Base-by-base conservation (phyloP, 2,329 filamentous ascomycete species). In the Lachnellula cervina region DNA sequence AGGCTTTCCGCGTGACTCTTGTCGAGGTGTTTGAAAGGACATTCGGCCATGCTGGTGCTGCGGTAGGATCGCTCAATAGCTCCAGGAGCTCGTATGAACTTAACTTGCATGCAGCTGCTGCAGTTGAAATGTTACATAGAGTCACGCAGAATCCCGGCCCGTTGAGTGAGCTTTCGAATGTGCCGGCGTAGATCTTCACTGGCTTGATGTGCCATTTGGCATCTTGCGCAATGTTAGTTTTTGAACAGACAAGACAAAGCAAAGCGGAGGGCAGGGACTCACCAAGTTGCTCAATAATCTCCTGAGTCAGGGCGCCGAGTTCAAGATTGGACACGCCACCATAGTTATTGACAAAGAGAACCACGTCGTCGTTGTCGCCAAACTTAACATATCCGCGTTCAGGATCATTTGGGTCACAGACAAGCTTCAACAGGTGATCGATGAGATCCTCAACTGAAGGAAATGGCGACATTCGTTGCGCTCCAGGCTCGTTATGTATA, bases 401-500 rank as follows among this genome's bases (percentile, higher is more conserved):
- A 1, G 68, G 62, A 62, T 80, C 77, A 23, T 66, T 69, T 5
- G 73, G 70, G 53, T 79, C 76, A 68, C 44, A 78, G 1, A 76
- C 61, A 73, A 79, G 50, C 14, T 70, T 70, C 13, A 80, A 68
- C 69, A 79, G 76, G 55, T 76, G 72, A 17, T 72, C 70, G 38
- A 80, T 71, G 17, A 80, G 68, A 21, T 77, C 72, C 62, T 78
- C 73, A 0, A 76, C 74, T 0, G 74, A 70, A 3, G 80, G 73
- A 70, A 82, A 73, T 0, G 80, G 83, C 0, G 77, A 78, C 19
- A 77, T 47, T 58, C 72, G 71, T 59, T 75, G 71, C 2, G 74
- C 67, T 2, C 65, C 68, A 0, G 84, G 83, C 68, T 88, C 84
- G 64, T 86, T 86, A 67, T 88, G 84, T 14, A 82, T 82, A 0